Evolutionary conservation across 495 filamentous ascomycete species (phyloP).

Genomic region (Aspergillus bertholletiae): DNA sequence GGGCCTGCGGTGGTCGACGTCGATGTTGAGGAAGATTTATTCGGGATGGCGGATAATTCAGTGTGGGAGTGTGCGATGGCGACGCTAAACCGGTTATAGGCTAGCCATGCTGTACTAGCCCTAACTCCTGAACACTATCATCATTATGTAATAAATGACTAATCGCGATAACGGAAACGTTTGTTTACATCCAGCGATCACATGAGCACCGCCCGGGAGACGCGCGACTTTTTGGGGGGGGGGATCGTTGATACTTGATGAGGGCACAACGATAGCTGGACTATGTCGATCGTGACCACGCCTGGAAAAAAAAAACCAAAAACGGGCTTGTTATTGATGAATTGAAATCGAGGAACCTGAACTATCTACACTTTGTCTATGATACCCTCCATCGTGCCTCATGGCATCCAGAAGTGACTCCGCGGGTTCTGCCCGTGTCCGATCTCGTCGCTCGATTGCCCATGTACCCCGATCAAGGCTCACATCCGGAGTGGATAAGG

Average conservation of each 20-base stretch:
- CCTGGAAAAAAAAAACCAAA: too few relatives aligned
- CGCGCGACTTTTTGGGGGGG: constrained; percentile 21
- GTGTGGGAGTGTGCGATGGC: constrained; percentile 39
- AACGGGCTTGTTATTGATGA: neutral
- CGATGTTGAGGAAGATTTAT: constrained; percentile 42
- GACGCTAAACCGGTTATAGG: constrained; percentile 31
- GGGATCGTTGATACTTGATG: neutral
- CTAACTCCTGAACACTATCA: constrained; percentile 15
- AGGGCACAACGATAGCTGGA: neutral
- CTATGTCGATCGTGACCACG: neutral
- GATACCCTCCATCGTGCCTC: neutral
- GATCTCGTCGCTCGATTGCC: constrained; percentile 76
- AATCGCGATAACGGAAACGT: constrained; percentile 1
- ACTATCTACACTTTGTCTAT: constrained; percentile 10
- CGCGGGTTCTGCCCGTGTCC: constrained; percentile 39
- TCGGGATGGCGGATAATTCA: constrained; percentile 34
- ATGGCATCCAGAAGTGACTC: constrained; percentile 42
- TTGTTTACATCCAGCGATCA: constrained; percentile 43
- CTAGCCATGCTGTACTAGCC: constrained; percentile 40
- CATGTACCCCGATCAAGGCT: constrained; percentile 54
- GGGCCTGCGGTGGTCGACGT: constrained; percentile 38
- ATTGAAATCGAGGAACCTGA: neutral
- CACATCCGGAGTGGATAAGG: constrained; percentile 53
- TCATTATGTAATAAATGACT: neutral
- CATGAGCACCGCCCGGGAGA: constrained; percentile 24